Evolutionary conservation across 2,329 filamentous ascomycete species (phyloP).

Genomic region (Cercospora nicotianae): DNA sequence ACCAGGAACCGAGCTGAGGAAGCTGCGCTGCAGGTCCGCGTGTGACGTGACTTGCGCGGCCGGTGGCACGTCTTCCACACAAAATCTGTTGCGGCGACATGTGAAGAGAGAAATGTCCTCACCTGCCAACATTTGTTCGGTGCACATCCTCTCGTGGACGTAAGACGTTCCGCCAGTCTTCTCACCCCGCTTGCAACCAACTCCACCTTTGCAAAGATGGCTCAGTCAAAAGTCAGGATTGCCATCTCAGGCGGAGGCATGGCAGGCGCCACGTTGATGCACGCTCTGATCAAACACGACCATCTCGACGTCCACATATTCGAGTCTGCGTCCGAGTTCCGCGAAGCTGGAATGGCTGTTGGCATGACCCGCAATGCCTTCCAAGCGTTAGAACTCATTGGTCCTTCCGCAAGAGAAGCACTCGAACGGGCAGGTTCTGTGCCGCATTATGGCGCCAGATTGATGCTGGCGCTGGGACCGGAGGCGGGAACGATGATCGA

Average conservation of each 20-base stretch:
- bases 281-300: constrained; percentile 15
- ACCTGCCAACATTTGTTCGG: background rate
- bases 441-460: constrained; percentile 6
- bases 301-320: constrained; percentile 23
- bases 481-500: constrained; percentile 16
- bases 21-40: background rate
- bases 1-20: background rate
- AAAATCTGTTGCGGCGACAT: background rate
- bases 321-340: constrained; percentile 19
- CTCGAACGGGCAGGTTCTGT: constrained; percentile 17
- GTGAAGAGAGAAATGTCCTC: background rate
- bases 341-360: constrained; percentile 21
- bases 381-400: constrained; percentile 17
- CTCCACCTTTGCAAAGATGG: background rate
- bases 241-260: constrained; percentile 23
- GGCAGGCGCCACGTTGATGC: constrained; percentile 21
- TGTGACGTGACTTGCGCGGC: background rate
- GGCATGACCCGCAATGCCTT: constrained; percentile 22
- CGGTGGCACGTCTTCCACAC: background rate
- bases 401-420: constrained; percentile 13
- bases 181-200: background rate
- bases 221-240: constrained; percentile 10
- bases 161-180: background rate
- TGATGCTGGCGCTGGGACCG: constrained; percentile 14
- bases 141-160: background rate